These are phyloP conservation scores for Ophiostoma perfectum DNA, from an alignment of 2,329 filamentous ascomycete species.

Conservation along the genomic window DNA sequence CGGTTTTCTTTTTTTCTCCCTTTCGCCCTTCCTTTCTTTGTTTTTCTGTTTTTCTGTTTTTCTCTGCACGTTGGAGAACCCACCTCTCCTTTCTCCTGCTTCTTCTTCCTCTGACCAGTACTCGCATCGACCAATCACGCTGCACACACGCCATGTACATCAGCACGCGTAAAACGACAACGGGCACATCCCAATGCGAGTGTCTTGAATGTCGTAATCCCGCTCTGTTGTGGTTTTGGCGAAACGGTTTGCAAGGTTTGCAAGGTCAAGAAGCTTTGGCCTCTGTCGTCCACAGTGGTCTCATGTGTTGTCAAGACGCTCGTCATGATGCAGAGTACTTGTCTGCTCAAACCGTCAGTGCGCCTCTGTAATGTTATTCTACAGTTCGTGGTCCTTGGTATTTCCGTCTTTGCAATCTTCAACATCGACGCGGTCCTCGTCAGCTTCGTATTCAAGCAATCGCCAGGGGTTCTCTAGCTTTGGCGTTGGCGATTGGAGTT, in stretches of 20 bases:
- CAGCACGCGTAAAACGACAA: neutral
- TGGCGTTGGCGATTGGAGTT: too few species aligned
- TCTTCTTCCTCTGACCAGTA: too few species aligned
- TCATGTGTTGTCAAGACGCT: slow-evolving; percentile 9
- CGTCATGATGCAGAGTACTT: neutral
- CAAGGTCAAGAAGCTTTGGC: neutral
- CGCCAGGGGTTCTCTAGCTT: too few species aligned
- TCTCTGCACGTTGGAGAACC: too few species aligned
- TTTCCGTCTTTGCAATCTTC: neutral
- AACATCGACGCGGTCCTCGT: neutral
- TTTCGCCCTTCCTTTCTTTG: too few species aligned
- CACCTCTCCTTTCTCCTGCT: too few species aligned
- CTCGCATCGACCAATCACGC: neutral
- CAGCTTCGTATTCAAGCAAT: neutral
- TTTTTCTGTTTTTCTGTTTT: too few species aligned
- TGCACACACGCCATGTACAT: slow-evolving; percentile 2
- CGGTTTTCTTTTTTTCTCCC: too few species aligned
- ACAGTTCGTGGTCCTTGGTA: neutral
- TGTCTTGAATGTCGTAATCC: slow-evolving; percentile 10
- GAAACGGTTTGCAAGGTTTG: too few species aligned
- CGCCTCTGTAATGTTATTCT: neutral
- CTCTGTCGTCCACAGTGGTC: neutral
- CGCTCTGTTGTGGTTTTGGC: too few species aligned
- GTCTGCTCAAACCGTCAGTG: slow-evolving; percentile 2
- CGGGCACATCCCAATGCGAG: neutral